A percentile compares a stretch with the other conserved stretches of the same genome.
These are phyloP conservation scores for Ilex aquifolium DNA, from an alignment of 257 asterid genomes.

Conservation along the genomic window DNA sequence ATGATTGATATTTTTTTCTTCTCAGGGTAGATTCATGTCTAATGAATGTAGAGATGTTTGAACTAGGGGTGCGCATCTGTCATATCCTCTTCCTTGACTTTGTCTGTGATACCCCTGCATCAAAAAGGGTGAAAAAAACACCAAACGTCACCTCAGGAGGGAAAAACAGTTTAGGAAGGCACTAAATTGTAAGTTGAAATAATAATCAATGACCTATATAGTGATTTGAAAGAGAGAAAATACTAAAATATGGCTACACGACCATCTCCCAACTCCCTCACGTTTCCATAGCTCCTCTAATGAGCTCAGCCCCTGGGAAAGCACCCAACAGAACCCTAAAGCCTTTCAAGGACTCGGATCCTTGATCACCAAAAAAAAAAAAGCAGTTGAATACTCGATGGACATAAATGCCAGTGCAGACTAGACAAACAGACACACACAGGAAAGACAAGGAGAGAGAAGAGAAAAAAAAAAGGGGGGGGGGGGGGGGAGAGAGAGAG, in stretches of 20 bases:
- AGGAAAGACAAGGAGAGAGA: background rate
- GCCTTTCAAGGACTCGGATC: too few species aligned
- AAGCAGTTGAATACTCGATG: too few species aligned
- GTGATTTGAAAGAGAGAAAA: too few species aligned
- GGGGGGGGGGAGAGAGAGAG: too few species aligned
- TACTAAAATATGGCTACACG: too few species aligned
- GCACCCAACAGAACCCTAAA: too few species aligned
- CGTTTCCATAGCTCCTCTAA: background rate
- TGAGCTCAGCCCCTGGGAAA: too few species aligned
- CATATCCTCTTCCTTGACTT: constrained; percentile 27
- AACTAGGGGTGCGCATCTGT: constrained; percentile 13
- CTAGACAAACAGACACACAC: background rate
- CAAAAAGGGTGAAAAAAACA: background rate
- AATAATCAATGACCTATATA: background rate
- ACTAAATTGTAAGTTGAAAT: background rate
- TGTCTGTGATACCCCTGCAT: constrained; percentile 33
- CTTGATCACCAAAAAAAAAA: too few species aligned
- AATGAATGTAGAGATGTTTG: background rate
- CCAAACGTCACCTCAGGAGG: background rate
- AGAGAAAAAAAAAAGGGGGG: too few species aligned
- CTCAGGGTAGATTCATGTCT: background rate
- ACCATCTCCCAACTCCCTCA: background rate
- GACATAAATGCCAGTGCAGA: too few species aligned
- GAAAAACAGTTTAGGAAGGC: background rate
- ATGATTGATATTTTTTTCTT: background rate